Conservation (phyloP, 768 basidiomycete genomes). For the Termitomyces sp. region DNA sequence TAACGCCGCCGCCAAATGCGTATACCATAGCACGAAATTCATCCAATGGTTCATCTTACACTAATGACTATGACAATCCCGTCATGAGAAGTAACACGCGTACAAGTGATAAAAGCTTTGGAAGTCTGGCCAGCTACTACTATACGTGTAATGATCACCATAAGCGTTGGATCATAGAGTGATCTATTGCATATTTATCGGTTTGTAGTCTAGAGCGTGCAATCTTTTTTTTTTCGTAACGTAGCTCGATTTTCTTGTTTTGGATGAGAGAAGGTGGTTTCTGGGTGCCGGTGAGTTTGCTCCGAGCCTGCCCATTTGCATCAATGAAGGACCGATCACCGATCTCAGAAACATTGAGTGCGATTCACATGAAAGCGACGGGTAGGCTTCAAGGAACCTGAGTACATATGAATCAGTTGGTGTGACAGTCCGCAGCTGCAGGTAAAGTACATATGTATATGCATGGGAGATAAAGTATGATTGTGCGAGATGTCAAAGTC, state of each 20-base stretch:
- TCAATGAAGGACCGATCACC: background rate
- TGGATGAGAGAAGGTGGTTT: background rate
- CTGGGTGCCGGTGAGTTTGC: background rate
- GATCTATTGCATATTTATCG: slow-evolving; percentile 12
- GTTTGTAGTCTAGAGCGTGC: background rate
- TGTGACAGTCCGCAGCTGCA: background rate
- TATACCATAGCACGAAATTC: slow-evolving; percentile 26
- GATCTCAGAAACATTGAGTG: background rate
- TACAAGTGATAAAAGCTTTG: slow-evolving; percentile 35
- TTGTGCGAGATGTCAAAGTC: background rate
- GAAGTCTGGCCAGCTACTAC: slow-evolving; percentile 29
- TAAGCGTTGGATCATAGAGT: slow-evolving; percentile 58
- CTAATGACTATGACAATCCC: slow-evolving; percentile 15
- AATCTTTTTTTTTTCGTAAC: background rate
- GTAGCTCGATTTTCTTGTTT: background rate
- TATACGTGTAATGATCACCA: slow-evolving; percentile 28
- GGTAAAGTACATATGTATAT: background rate
- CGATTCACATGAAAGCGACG: background rate
- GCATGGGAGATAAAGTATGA: background rate
- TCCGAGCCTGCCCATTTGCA: background rate
- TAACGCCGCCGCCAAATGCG: slow-evolving; percentile 28
- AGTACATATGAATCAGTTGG: background rate
- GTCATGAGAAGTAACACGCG: slow-evolving; percentile 27
- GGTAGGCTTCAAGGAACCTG: background rate
- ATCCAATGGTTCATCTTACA: slow-evolving; percentile 25